Evolutionary conservation across 306 rosid species (phyloP), one percentile per base, ranked within the genome.

Genomic region (Castanopsis chinensis): DNA sequence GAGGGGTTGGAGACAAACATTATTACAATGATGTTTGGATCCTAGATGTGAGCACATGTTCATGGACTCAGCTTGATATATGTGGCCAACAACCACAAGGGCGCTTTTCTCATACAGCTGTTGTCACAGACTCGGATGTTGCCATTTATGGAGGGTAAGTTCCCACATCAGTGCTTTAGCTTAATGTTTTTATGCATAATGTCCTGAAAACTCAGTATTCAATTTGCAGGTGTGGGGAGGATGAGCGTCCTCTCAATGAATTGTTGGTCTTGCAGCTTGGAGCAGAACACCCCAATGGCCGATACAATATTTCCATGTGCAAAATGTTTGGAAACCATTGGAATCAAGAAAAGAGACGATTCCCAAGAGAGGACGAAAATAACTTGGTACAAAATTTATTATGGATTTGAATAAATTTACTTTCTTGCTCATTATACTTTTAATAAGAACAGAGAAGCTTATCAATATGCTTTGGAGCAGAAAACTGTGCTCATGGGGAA

Each of bases 1-100:
- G 98, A 80, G 99, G 99, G 64, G 98, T 95, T 27, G 99, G 99
- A 81, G 94, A 93, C 78, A 91, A 90, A 80, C 90, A 83, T 33
- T 95, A 95, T 79, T 95, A 86, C 79, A 91, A 86, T 57, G 99
- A 95, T 83, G 90, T 86, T 7, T 95, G 99, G 99, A 84, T 91
- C 77, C 89, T 95, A 55, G 99, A 95, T 74, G 81, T 91, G 78
- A 78, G 81, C 82, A 86, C 88, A 65, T 90, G 91, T 84, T 91
- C 88, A 1, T 95, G 99, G 99, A 84, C 87, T 51, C 94, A 83
- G 59, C 92, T 95, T 69, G 91, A 89, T 55, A 72, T 84, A 71
- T 70, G 90, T 2, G 97, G 99, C 81, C 97, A 91, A 30, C 89
- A 61, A 41, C 97, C 99, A 13, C 99, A 88, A 57, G 99, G 99